phyloP scores from a whole-genome alignment of 495 filamentous ascomycete species.

The Podospora australis region DNA sequence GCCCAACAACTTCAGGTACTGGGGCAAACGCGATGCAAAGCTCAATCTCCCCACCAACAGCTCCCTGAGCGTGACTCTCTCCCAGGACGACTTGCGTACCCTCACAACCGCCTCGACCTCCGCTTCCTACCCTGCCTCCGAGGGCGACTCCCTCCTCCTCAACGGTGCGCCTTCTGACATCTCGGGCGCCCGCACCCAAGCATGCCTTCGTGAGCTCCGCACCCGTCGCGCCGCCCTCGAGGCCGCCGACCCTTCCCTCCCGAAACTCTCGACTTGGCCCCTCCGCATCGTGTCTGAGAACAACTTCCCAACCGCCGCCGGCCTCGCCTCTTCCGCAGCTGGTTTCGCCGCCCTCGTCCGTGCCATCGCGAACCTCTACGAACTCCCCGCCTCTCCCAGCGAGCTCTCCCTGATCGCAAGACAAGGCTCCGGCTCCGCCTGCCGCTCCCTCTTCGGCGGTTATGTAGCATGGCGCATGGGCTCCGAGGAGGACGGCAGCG shows the following conservation, averaged over 20 bases:
- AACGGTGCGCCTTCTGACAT: conserved; percentile 81
- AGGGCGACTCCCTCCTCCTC: conserved; percentile 68
- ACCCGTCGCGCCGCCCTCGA: conserved; percentile 70
- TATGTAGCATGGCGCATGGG: conserved; percentile 93
- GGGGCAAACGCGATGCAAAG: conserved; percentile 89
- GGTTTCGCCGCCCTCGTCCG: conserved; percentile 93
- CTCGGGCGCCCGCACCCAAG: conserved; percentile 77
- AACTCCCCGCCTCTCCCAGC: conserved; percentile 66
- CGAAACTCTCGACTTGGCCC: conserved; percentile 65
- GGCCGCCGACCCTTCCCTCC: conserved; percentile 58
- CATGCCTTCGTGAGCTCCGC: conserved; percentile 83
- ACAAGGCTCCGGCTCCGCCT: conserved; percentile 93
- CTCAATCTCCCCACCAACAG: conserved; percentile 97
- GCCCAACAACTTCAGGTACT: conserved; percentile 63
- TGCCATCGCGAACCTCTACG: conserved; percentile 86
- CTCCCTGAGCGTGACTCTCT: conserved; percentile 91
- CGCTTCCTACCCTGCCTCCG: conserved; percentile 52
- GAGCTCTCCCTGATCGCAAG: conserved; percentile 84
- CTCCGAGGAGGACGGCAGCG: conserved; percentile 61
- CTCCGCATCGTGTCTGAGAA: conserved; percentile 86
- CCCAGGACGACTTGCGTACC: conserved; percentile 86
- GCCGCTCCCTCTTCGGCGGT: conserved; percentile 83
- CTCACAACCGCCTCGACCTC: conserved; percentile 95
- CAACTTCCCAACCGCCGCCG: conserved; percentile 99
- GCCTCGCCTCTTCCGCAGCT: conserved; percentile 84